Evolutionary conservation across 306 rosid species (phyloP), one percentile per base, ranked within the genome.

Genomic region (Benincasa hispida): DNA sequence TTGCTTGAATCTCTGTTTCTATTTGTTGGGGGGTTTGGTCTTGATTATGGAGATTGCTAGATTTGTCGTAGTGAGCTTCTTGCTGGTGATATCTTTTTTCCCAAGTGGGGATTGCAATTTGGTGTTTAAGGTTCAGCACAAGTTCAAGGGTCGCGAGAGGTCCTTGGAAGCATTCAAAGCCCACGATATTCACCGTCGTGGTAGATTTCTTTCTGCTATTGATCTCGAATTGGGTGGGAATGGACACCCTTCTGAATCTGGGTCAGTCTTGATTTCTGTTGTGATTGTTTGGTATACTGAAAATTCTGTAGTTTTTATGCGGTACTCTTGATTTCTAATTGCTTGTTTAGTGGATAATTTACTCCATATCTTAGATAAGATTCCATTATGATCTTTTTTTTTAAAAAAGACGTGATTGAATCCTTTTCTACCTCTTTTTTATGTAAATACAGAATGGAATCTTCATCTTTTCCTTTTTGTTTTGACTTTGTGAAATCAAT

Each of bases 181-280:
- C 60, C 99, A 95, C 41, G 99, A 95, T 82, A 61, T 59, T 45
- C 82, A 21, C 25, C 95, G 99, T 47, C 93, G 81, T 11, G 87
- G 90, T 34, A 90, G 99, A 76, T 47, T 92, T 79, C 93, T 95
- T 35, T 81, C 87, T 51, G 89, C 89, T 4, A 72, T 84, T 15
- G 98, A 95, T 84, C 28, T 92, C 34, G 65, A 80, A 76, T 81
- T 95, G 72, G 99, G 96, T 56, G 99, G 99, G 77, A 87, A 84
- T 82, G 97, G 97, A 11, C 80, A 68, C 9, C 93, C 98, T 56
- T 63, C 90, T 69, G 81, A 83, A 79, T 74, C 84, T 76, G 99
- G 99, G 99, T 95, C 63, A 0, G 81, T 70, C 53, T 74, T 21
- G 30, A 60, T 37, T 35, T n/a, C 24, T 63, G 0, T 34, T 27